phyloP scores from a whole-genome alignment of 176 grass and related monocot genomes.

The Luzula sylvatica region DNA sequence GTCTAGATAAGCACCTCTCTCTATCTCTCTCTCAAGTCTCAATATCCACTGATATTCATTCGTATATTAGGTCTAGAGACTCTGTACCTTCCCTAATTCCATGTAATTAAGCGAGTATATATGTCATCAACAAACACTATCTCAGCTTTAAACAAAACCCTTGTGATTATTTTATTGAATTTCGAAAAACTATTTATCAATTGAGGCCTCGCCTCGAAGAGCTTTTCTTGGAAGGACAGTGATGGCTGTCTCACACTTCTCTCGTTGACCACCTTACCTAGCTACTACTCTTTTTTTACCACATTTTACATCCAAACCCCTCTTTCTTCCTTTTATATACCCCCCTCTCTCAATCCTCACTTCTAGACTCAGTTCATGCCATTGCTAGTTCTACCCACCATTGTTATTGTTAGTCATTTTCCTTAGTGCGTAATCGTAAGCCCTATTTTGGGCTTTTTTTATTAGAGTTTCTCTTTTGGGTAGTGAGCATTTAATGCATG shows the following conservation, averaged over 20 bases:
- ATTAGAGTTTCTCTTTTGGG: background rate
- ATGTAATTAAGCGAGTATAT: too few species aligned
- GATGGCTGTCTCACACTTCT: slow-evolving; percentile 12
- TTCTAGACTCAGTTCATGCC: too few species aligned
- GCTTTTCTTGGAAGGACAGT: slow-evolving; percentile 18
- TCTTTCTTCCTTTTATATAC: slow-evolving; percentile 15
- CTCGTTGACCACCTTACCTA: slow-evolving; percentile 36
- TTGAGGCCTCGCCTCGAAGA: background rate
- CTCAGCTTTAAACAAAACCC: background rate
- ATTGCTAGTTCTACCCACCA: background rate
- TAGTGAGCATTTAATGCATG: background rate
- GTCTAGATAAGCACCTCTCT: background rate
- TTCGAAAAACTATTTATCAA: background rate
- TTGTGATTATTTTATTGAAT: background rate
- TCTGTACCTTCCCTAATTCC: too few species aligned
- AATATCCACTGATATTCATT: background rate
- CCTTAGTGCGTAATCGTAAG: background rate
- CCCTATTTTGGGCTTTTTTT: background rate
- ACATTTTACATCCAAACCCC: background rate
- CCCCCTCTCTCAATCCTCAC: background rate
- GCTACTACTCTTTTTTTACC: background rate
- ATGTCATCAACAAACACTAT: background rate
- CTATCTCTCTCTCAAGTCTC: background rate
- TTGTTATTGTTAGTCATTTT: background rate
- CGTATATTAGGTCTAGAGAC: background rate